phyloP scores from a whole-genome alignment of 768 basidiomycete species.

The Mycena kentingensis region DNA sequence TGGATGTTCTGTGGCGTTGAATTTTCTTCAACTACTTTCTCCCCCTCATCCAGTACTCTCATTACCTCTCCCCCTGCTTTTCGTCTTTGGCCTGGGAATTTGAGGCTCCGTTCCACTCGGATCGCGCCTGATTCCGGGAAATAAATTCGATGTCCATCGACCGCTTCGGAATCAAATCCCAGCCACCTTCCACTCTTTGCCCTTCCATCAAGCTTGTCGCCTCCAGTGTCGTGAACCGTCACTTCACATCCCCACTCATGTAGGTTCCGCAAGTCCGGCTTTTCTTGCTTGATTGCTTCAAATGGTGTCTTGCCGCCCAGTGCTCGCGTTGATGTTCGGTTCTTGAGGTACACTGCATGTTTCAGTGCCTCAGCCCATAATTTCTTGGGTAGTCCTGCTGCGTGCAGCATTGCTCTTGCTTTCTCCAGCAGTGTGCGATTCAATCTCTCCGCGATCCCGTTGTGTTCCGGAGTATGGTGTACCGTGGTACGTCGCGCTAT shows the following conservation, averaged over 20 bases:
- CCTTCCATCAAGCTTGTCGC: conserved; percentile 29
- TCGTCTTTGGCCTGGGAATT: conserved; percentile 6
- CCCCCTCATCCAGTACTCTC: conserved; percentile 8
- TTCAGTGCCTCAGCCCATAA: conserved; percentile 35
- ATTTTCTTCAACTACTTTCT: neutral
- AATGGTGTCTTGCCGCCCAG: conserved; percentile 23
- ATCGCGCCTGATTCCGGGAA: too few relatives aligned
- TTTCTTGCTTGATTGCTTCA: conserved; percentile 18
- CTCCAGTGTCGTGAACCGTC: conserved; percentile 24
- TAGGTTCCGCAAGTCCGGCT: conserved; percentile 24
- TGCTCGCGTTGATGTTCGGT: conserved; percentile 25
- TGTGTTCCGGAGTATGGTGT: conserved; percentile 34
- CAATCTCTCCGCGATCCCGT: conserved; percentile 39
- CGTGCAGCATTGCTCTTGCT: conserved; percentile 31
- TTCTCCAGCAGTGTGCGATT: conserved; percentile 33
- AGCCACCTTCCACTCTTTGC: conserved; percentile 33
- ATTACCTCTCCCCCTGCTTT: neutral
- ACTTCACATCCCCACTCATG: conserved; percentile 22
- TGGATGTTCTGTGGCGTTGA: neutral
- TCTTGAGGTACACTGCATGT: conserved; percentile 29
- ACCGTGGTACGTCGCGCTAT: conserved; percentile 22
- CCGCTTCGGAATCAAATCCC: conserved; percentile 34
- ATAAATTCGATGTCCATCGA: too few relatives aligned
- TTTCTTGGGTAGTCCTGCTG: conserved; percentile 25
- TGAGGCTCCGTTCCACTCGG: conserved; percentile 33